phyloP scores from a whole-genome alignment of 2,329 filamentous ascomycete genomes.

The Fusarium proliferatum region DNA sequence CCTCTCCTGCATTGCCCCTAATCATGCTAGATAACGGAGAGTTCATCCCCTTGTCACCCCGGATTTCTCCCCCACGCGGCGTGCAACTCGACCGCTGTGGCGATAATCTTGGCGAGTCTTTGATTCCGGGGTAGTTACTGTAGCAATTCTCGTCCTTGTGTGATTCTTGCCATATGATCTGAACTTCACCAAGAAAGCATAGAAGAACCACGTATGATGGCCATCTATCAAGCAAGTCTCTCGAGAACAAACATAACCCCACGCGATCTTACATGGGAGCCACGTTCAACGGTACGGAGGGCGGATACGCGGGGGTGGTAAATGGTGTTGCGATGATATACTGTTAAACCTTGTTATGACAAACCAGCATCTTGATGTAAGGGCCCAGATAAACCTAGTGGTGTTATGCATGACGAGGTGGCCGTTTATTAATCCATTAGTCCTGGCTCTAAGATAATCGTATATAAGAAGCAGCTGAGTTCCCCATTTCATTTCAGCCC shows the following conservation, averaged over 20 bases:
- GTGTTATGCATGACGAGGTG: constrained; percentile 12
- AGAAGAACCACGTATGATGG: neutral
- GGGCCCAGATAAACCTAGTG: constrained; percentile 2
- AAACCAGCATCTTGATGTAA: constrained; percentile 12
- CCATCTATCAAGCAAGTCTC: no score
- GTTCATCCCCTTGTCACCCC: constrained; percentile 26
- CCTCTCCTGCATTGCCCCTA: constrained; percentile 1
- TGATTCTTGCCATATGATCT: neutral
- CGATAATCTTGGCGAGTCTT: neutral
- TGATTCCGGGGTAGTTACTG: neutral
- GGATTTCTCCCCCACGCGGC: constrained; percentile 28
- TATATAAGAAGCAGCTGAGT: constrained; percentile 3
- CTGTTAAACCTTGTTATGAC: constrained; percentile 15
- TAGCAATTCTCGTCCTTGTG: neutral
- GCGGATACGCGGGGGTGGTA: constrained; percentile 17
- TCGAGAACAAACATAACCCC: constrained; percentile 1
- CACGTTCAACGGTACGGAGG: constrained; percentile 7
- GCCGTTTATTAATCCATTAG: neutral
- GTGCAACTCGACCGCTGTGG: constrained; percentile 2
- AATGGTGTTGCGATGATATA: constrained; percentile 17
- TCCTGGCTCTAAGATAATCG: neutral
- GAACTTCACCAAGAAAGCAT: neutral
- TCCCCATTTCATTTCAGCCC: neutral
- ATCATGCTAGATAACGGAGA: constrained; percentile 28
- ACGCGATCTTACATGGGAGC: constrained; percentile 23